Conservation (phyloP, 495 filamentous ascomycete species). For the Annulohypoxylon stygium region DNA sequence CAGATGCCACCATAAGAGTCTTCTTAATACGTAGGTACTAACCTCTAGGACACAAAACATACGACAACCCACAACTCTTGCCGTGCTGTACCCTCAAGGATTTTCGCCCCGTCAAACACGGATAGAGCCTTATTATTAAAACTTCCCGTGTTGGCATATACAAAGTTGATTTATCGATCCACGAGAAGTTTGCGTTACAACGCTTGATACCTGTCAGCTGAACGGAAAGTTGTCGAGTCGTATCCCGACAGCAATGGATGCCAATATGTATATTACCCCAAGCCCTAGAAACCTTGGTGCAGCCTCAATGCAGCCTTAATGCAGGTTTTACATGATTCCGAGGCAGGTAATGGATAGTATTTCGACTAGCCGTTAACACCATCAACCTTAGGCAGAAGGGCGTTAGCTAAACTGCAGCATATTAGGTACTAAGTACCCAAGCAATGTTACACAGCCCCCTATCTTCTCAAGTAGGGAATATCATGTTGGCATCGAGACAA, state of each 20-base stretch:
- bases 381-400: background rate
- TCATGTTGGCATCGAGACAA: background rate
- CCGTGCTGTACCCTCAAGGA: slow-evolving; percentile 4
- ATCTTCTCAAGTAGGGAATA: background rate
- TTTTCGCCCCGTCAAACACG: slow-evolving; percentile 10
- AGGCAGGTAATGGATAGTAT: background rate
- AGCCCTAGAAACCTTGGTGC: background rate
- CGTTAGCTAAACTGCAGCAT: background rate
- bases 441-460: background rate
- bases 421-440: background rate
- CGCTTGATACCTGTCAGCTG: background rate
- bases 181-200: background rate
- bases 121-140: slow-evolving; percentile 9
- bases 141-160: slow-evolving; percentile 11
- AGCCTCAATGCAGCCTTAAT: background rate
- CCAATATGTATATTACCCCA: background rate
- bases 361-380: background rate
- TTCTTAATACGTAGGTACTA: background rate
- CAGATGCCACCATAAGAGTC: slow-evolving; percentile 18
- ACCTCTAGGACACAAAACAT: slow-evolving; percentile 2
- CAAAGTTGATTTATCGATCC: slow-evolving; percentile 8
- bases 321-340: background rate
- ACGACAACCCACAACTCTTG: slow-evolving; percentile 10
- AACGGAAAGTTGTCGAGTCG: slow-evolving; percentile 2
- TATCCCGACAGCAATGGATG: slow-evolving; percentile 4